Evolutionary conservation across 2,329 filamentous ascomycete genomes (phyloP).

Genomic region (Torrubiella hemipterigena): DNA sequence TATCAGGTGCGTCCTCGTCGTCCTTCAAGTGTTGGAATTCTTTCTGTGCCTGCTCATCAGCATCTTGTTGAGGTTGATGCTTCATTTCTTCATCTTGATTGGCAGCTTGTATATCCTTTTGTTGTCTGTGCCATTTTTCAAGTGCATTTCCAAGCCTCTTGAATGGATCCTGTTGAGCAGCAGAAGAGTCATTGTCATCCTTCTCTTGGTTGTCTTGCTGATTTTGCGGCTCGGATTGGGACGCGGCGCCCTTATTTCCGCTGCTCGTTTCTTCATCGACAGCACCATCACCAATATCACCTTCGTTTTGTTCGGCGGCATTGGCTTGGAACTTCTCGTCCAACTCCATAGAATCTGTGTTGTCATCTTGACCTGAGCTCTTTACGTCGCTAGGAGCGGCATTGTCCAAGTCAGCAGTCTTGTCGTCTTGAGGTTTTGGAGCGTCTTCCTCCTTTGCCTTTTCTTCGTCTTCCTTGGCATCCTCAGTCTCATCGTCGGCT

Average conservation of each 20-base stretch:
- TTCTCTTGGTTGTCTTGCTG: constrained; percentile 31
- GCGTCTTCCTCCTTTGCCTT: constrained; percentile 26
- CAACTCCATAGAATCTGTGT: constrained; percentile 49
- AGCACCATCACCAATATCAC: constrained; percentile 51
- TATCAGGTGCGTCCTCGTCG: constrained; percentile 69
- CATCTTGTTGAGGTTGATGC: constrained; percentile 28
- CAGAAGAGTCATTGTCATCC: constrained; percentile 30
- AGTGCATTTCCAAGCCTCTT: constrained; percentile 90
- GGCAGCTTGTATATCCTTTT: constrained; percentile 62
- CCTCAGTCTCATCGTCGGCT: constrained; percentile 3
- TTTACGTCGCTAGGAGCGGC: constrained; percentile 51
- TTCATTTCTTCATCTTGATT: constrained; percentile 34
- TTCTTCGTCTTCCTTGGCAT: constrained; percentile 17
- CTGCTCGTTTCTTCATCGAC: constrained; percentile 51
- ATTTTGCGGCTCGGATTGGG: constrained; percentile 34
- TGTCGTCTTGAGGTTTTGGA: constrained; percentile 30
- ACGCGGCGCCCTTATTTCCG: constrained; percentile 48
- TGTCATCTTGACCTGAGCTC: constrained; percentile 52
- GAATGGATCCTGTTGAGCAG: constrained; percentile 56
- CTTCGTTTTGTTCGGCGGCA: constrained; percentile 52
- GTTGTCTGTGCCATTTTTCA: constrained; percentile 84
- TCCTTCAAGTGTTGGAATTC: constrained; percentile 91
- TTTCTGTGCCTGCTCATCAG: constrained; percentile 62
- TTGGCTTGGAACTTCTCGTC: constrained; percentile 49
- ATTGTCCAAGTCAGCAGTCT: constrained; percentile 46